phyloP scores from a whole-genome alignment of 352 stramenopile genomes.

The Blastocystis sp. region DNA sequence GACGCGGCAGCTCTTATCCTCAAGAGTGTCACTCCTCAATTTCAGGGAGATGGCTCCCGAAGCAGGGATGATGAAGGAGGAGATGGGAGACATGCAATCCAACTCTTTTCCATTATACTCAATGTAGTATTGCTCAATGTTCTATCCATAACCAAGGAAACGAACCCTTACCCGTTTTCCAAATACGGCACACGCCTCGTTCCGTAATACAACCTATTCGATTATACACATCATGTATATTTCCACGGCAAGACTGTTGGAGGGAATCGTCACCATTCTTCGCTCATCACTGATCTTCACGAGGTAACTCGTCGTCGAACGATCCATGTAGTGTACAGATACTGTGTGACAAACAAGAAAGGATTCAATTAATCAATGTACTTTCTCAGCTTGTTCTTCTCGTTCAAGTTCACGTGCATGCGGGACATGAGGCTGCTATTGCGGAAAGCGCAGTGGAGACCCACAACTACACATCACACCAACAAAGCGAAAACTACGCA shows the following conservation, averaged over 20 bases:
- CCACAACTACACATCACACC: conserved; percentile 4
- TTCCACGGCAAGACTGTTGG: not conserved
- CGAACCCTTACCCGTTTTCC: not conserved
- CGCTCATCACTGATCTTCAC: conserved; percentile 19
- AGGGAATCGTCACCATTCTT: not conserved
- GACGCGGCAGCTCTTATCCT: not conserved
- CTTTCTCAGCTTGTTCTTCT: conserved; percentile 33
- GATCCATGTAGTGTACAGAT: not conserved
- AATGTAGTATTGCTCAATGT: not conserved
- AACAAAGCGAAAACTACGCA: not conserved
- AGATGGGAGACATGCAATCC: not conserved
- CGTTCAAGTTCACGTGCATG: conserved; percentile 29
- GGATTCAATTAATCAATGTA: conserved; percentile 4
- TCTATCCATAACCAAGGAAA: not conserved
- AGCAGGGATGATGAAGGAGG: not conserved
- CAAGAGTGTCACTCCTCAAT: not conserved
- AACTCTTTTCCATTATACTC: conserved; percentile 32
- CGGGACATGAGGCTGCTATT: conserved; percentile 21
- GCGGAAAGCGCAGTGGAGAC: conserved; percentile 13
- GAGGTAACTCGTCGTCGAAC: not conserved
- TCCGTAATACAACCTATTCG: not conserved
- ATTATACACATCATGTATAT: not conserved
- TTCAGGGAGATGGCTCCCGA: not conserved
- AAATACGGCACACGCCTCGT: conserved; percentile 7
- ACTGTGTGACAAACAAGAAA: not conserved